These are phyloP conservation scores for Verbascum thapsus DNA, from an alignment of 257 asterid species.

Conservation along the genomic window DNA sequence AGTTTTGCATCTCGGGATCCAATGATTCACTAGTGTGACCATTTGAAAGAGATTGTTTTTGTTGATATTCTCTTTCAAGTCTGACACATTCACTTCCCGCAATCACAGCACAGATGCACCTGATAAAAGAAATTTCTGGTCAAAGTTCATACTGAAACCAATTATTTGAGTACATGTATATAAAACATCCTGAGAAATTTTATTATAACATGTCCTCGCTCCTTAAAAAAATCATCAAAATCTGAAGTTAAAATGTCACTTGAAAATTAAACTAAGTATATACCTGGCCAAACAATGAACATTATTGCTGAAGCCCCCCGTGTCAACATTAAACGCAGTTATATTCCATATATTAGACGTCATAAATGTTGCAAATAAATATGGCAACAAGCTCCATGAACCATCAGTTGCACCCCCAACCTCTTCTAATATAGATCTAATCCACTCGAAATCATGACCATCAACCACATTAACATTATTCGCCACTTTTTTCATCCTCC, in stretches of 20 bases:
- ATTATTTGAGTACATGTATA: neutral
- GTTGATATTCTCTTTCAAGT: conserved; percentile 82
- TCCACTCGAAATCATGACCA: conserved; percentile 92
- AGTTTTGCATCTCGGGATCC: conserved; percentile 60
- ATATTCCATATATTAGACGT: conserved; percentile 82
- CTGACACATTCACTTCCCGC: conserved; percentile 89
- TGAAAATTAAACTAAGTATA: conserved; percentile 4
- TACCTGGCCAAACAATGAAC: conserved; percentile 93
- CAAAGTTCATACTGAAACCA: conserved; percentile 23
- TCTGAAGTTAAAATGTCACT: neutral
- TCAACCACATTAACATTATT: conserved; percentile 58
- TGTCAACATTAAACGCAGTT: conserved; percentile 82
- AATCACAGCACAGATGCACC: conserved; percentile 90
- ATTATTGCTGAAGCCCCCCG: conserved; percentile 96
- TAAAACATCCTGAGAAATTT: neutral
- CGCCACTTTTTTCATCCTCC: conserved; percentile 92
- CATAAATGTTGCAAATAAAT: conserved; percentile 88
- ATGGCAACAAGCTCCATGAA: conserved; percentile 94
- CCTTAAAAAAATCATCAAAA: neutral
- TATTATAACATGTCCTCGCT: neutral
- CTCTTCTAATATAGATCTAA: conserved; percentile 82
- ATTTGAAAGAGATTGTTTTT: conserved; percentile 73
- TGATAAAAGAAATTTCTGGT: conserved; percentile 37
- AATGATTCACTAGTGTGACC: conserved; percentile 64
- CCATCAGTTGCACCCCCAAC: conserved; percentile 92